These are phyloP conservation scores for Dispira parvispora DNA, from an alignment of 192 early-diverging fungal genomes.

Conservation along the genomic window DNA sequence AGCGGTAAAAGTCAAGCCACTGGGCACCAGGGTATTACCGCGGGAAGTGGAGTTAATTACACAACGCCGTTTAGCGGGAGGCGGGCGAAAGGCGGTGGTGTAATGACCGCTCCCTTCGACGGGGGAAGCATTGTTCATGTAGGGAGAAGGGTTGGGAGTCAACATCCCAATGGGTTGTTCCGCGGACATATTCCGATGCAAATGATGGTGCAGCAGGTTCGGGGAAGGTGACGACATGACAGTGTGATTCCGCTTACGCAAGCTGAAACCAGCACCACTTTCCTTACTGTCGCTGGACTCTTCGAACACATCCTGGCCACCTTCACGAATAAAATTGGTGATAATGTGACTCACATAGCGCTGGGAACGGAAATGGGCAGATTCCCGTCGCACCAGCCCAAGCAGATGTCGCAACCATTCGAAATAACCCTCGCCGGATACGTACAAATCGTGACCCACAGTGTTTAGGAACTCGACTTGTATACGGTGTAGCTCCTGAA, in stretches of 20 bases:
- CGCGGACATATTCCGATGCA: background rate
- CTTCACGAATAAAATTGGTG: background rate
- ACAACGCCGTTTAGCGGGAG: background rate
- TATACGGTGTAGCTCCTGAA: conserved; percentile 51
- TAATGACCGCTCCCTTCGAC: background rate
- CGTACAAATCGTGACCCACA: conserved; percentile 42
- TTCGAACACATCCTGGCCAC: background rate
- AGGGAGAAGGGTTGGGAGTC: conserved; percentile 5
- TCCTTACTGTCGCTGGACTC: background rate
- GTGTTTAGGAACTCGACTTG: conserved; percentile 58
- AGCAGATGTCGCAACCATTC: conserved; percentile 28
- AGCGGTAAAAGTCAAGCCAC: no score
- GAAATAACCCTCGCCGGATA: conserved; percentile 39
- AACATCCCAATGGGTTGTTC: background rate
- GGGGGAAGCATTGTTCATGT: conserved; percentile 1
- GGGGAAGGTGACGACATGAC: background rate
- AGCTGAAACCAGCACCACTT: background rate
- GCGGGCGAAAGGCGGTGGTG: background rate
- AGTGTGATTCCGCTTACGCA: background rate
- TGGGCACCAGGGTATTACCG: no score
- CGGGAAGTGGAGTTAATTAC: background rate
- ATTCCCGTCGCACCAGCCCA: background rate
- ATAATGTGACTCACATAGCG: background rate
- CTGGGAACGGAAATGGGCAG: background rate
- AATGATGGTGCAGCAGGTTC: background rate